Evolutionary conservation across 73 alveolate genomes (phyloP).

Genomic region (Blepharisma stoltei): DNA sequence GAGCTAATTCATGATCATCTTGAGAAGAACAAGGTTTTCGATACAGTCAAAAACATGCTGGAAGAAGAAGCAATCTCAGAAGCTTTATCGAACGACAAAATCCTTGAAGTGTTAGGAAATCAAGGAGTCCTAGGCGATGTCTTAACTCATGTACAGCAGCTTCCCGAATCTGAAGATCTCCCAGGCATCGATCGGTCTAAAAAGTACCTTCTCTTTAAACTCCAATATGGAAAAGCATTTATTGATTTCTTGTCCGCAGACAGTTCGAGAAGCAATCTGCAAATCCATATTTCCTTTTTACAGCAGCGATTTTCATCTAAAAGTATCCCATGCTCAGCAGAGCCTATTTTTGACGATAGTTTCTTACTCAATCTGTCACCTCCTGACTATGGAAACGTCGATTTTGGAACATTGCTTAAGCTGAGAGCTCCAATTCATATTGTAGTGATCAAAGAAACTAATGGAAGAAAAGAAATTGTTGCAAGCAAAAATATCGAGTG

Average conservation of each 20-base stretch:
- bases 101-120: constrained; percentile 47
- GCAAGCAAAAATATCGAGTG: constrained; percentile 64
- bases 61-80: constrained; percentile 45
- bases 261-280: constrained; percentile 39
- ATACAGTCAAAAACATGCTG: constrained; percentile 45
- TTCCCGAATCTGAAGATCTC: constrained; percentile 15
- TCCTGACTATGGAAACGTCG: constrained; percentile 37
- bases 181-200: constrained; percentile 30
- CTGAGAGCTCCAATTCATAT: constrained; percentile 42
- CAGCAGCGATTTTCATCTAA: constrained; percentile 40
- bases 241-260: constrained; percentile 48
- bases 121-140: constrained; percentile 57
- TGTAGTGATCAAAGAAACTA: constrained; percentile 35
- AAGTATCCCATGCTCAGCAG: constrained; percentile 33
- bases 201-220: constrained; percentile 42
- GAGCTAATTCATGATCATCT: constrained; percentile 49
- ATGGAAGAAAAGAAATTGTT: constrained; percentile 43
- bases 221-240: constrained; percentile 54
- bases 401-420: constrained; percentile 49
- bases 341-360: constrained; percentile 39
- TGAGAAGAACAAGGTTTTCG: constrained; percentile 57
- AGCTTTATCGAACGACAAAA: constrained; percentile 39
- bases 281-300: constrained; percentile 34
- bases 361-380: constrained; percentile 22
- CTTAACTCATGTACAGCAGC: constrained; percentile 16